These are phyloP conservation scores for Curvularia verruculosa DNA, from an alignment of 2,329 filamentous ascomycete species.

Conservation along the genomic window DNA sequence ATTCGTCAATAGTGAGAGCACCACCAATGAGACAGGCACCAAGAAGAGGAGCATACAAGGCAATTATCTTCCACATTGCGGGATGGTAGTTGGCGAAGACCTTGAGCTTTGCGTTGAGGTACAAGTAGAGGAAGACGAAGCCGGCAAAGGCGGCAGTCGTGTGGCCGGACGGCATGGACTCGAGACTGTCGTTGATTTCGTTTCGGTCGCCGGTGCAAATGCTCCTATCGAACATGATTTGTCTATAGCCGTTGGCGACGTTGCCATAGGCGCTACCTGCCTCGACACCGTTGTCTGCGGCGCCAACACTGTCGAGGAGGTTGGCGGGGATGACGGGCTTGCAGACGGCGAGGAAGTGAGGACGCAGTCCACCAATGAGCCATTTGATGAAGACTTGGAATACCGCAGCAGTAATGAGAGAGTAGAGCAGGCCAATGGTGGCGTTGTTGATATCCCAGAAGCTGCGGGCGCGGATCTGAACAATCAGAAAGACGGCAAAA, in stretches of 20 bases:
- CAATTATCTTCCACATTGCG: conserved; percentile 74
- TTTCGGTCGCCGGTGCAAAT: conserved; percentile 71
- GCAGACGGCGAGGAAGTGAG: conserved; percentile 74
- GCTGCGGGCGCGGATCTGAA: conserved; percentile 67
- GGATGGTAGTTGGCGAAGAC: conserved; percentile 75
- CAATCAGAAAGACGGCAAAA: conserved; percentile 67
- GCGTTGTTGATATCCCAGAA: conserved; percentile 69
- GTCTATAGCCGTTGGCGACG: conserved; percentile 59
- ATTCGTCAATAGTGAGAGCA: conserved; percentile 72
- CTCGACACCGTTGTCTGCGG: conserved; percentile 30
- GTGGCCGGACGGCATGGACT: conserved; percentile 76
- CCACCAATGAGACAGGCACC: conserved; percentile 72
- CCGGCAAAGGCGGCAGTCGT: conserved; percentile 75
- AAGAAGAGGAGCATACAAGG: conserved; percentile 69
- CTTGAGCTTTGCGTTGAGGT: conserved; percentile 80
- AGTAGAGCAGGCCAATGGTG: conserved; percentile 71
- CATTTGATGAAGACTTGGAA: conserved; percentile 80
- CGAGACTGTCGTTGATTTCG: conserved; percentile 71
- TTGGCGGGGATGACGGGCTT: conserved; percentile 62
- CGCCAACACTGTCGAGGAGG: conserved; percentile 28
- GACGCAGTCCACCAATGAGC: conserved; percentile 69
- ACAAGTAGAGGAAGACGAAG: conserved; percentile 72
- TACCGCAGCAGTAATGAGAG: conserved; percentile 71
- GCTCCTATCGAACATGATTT: conserved; percentile 71
- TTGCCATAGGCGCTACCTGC: conserved; percentile 57